phyloP scores from a whole-genome alignment of 1,139 yeast species.

The Candida frijolesensis region DNA sequence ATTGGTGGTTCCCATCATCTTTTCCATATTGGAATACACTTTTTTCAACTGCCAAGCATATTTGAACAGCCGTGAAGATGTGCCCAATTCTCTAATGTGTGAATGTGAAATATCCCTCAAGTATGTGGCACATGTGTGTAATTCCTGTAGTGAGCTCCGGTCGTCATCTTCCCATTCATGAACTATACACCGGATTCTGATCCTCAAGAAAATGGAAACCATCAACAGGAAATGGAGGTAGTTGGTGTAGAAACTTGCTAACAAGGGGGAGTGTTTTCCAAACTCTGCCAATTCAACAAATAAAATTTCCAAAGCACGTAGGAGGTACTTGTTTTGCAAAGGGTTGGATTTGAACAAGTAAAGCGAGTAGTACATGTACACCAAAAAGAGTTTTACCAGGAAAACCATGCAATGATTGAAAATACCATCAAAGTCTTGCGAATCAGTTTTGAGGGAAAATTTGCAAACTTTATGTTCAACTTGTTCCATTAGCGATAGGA shows the following conservation, averaged over 20 bases:
- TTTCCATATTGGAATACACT: slow-evolving; percentile 8
- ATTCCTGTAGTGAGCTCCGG: neutral
- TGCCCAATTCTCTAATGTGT: slow-evolving; percentile 2
- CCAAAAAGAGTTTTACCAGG: slow-evolving; percentile 19
- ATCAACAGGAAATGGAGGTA: slow-evolving; percentile 15
- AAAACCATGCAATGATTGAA: slow-evolving; percentile 9
- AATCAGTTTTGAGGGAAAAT: neutral
- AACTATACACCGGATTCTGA: slow-evolving; percentile 10
- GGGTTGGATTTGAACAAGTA: slow-evolving; percentile 23
- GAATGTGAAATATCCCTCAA: neutral
- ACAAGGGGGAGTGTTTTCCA: slow-evolving; percentile 14
- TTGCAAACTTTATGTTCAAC: neutral
- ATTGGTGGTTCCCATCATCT: slow-evolving; percentile 3
- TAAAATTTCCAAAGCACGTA: slow-evolving; percentile 22
- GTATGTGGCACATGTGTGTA: neutral
- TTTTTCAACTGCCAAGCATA: slow-evolving; percentile 10
- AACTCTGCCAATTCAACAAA: slow-evolving; percentile 23
- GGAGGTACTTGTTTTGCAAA: slow-evolving; percentile 27
- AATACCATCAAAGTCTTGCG: slow-evolving; percentile 5
- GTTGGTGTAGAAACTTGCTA: slow-evolving; percentile 16
- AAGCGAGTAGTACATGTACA: slow-evolving; percentile 20
- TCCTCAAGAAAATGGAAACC: slow-evolving; percentile 8
- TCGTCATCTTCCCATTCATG: neutral
- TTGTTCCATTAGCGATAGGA: neutral
- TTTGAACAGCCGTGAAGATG: slow-evolving; percentile 1